phyloP scores from a whole-genome alignment of 169 alveolate genomes.

The Plasmodium knowlesi region DNA sequence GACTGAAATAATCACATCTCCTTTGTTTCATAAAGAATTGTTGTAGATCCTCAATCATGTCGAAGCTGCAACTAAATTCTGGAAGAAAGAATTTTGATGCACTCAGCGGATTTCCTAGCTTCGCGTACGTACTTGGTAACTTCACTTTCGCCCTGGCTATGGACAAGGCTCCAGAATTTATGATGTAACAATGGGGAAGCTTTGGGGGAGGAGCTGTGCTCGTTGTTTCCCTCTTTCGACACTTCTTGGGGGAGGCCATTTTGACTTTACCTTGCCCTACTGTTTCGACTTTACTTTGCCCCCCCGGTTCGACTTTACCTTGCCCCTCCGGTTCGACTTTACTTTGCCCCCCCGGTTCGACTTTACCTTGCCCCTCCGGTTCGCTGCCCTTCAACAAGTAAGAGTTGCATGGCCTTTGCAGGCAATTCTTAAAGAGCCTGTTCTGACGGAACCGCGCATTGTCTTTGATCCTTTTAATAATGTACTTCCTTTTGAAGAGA shows the following conservation, averaged over 20 bases:
- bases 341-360: neutral
- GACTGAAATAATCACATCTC: conserved; percentile 90
- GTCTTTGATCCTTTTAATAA: conserved; percentile 51
- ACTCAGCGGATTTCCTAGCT: conserved; percentile 85
- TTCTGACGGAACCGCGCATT: conserved; percentile 20
- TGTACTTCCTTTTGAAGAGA: conserved; percentile 75
- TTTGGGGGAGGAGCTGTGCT: conserved; percentile 25
- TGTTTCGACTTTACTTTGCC: neutral
- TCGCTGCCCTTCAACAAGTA: neutral
- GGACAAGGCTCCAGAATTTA: conserved; percentile 65
- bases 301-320: too few relatives aligned
- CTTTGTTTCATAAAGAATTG: conserved; percentile 90
- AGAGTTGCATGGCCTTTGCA: conserved; percentile 17
- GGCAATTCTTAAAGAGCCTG: conserved; percentile 9
- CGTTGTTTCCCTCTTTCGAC: neutral
- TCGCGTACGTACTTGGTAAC: conserved; percentile 84
- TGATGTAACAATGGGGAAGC: conserved; percentile 74
- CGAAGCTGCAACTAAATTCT: conserved; percentile 75
- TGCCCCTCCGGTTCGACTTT: neutral
- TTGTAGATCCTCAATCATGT: conserved; percentile 86
- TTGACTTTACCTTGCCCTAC: neutral
- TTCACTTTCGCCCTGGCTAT: conserved; percentile 81
- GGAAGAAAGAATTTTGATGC: conserved; percentile 80
- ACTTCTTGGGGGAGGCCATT: neutral
- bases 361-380: neutral